A percentile compares a stretch with the other conserved stretches of the same genome.
These are phyloP conservation scores for Cercophora sp. DNA, from an alignment of 495 filamentous ascomycete genomes.

Conservation along the genomic window DNA sequence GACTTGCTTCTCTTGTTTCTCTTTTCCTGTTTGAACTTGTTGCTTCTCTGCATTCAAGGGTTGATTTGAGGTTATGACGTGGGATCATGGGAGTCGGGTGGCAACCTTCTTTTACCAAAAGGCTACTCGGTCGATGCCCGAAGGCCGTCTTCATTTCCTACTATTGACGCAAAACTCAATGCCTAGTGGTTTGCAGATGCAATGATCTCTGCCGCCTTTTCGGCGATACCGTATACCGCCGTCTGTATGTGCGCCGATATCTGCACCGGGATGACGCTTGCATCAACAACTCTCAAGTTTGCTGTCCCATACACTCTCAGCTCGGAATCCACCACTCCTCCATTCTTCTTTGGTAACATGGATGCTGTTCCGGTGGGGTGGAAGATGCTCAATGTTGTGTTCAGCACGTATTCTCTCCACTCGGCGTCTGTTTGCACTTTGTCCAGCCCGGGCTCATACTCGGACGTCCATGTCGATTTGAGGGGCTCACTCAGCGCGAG, in stretches of 20 bases:
- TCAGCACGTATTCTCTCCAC: constrained; percentile 34
- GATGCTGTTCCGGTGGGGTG: constrained; percentile 51
- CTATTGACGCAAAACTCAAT: no score
- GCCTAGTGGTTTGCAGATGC: no score
- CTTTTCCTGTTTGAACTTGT: no score
- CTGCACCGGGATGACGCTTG: constrained; percentile 44
- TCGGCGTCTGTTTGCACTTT: constrained; percentile 3
- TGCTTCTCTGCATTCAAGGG: not conserved
- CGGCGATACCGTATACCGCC: constrained; percentile 50
- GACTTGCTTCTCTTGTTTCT: no score
- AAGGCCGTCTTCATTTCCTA: no score
- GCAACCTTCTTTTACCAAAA: no score
- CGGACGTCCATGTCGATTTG: not conserved
- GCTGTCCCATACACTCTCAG: constrained; percentile 49
- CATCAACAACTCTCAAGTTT: constrained; percentile 44
- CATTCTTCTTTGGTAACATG: constrained; percentile 28
- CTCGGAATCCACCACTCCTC: constrained; percentile 46
- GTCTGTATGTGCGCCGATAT: constrained; percentile 40
- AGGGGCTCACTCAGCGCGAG: constrained; percentile 6
- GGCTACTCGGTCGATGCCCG: no score
- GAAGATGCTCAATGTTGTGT: constrained; percentile 39
- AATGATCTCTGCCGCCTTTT: constrained; percentile 49
- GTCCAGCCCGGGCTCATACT: not conserved
- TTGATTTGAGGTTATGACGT: no score
- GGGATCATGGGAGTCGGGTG: no score